phyloP scores from a whole-genome alignment of 768 basidiomycete species.

The Rhodotorula babjevae region DNA sequence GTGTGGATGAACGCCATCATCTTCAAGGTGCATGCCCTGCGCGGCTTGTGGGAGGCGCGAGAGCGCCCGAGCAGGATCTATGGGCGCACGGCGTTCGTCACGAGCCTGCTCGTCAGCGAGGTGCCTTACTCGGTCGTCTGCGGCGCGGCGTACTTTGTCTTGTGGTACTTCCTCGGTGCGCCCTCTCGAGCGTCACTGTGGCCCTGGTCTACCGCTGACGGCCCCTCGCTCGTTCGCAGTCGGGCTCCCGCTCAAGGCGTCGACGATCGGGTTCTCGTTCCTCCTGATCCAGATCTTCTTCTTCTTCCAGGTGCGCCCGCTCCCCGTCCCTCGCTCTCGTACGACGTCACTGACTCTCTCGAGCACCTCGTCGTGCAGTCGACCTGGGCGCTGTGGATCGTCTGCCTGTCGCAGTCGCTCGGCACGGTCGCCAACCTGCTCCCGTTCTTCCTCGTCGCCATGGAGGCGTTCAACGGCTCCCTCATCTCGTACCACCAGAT shows the following conservation, averaged over 20 bases:
- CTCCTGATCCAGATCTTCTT: slow-evolving; percentile 45
- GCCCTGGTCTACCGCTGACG: background rate
- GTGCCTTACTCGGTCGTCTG: slow-evolving; percentile 33
- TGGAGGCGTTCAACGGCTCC: slow-evolving; percentile 43
- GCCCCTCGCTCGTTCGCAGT: slow-evolving; percentile 43
- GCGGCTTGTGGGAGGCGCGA: slow-evolving; percentile 62
- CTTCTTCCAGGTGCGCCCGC: slow-evolving; percentile 47
- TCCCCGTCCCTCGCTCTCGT: slow-evolving; percentile 22
- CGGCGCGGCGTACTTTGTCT: slow-evolving; percentile 58
- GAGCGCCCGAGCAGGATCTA: slow-evolving; percentile 64
- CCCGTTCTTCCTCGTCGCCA: slow-evolving; percentile 48
- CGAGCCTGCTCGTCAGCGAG: slow-evolving; percentile 35
- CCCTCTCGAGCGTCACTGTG: slow-evolving; percentile 49
- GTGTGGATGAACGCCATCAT: slow-evolving; percentile 54
- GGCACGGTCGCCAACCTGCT: slow-evolving; percentile 43
- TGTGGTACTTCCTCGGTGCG: slow-evolving; percentile 53
- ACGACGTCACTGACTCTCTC: slow-evolving; percentile 3
- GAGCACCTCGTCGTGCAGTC: slow-evolving; percentile 18
- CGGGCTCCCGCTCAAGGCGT: slow-evolving; percentile 28
- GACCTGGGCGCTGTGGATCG: slow-evolving; percentile 39
- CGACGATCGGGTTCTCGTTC: slow-evolving; percentile 30
- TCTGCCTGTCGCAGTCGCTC: slow-evolving; percentile 39
- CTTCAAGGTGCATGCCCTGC: slow-evolving; percentile 59
- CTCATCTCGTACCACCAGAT: slow-evolving; percentile 34
- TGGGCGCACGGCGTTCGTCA: slow-evolving; percentile 52